Percentiles rank a stretch among this genome's conserved stretches.
phyloP scores from a whole-genome alignment of 2,329 filamentous ascomycete species.

The Hirsutella thompsonii region DNA sequence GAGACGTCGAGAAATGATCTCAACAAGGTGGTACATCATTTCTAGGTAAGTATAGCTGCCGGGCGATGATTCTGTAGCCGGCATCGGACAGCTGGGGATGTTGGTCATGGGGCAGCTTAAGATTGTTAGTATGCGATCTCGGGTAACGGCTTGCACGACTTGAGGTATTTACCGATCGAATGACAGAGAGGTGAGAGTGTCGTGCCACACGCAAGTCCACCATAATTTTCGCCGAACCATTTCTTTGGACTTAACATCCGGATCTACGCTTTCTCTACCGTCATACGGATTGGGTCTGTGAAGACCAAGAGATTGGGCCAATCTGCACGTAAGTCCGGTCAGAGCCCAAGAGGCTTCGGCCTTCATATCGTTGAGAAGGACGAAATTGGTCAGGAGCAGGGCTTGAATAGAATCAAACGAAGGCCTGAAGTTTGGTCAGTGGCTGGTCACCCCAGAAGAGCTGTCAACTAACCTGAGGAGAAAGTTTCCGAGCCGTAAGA shows the following conservation, averaged over 20 bases:
- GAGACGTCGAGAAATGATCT: conserved; percentile 44
- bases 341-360: conserved; percentile 56
- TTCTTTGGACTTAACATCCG: conserved; percentile 36
- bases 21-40: conserved; percentile 51
- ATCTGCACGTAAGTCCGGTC: conserved; percentile 48
- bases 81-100: conserved; percentile 41
- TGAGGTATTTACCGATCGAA: conserved; percentile 40
- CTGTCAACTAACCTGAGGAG: conserved; percentile 33
- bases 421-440: conserved; percentile 24
- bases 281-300: conserved; percentile 36
- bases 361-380: conserved; percentile 56
- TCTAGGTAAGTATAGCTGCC: conserved; percentile 47
- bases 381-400: conserved; percentile 48
- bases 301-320: conserved; percentile 52
- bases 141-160: not conserved
- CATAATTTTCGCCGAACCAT: conserved; percentile 42
- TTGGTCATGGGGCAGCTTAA: conserved; percentile 48
- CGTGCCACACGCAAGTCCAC: conserved; percentile 57
- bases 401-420: conserved; percentile 55
- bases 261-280: conserved; percentile 26
- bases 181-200: conserved; percentile 51
- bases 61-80: conserved; percentile 26
- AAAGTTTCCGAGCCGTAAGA: conserved; percentile 50
- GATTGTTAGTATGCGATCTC: not conserved
- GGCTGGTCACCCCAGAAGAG: not conserved